Conservation (phyloP, 1,139 yeast genomes). For the Candida tetrigidarum region DNA sequence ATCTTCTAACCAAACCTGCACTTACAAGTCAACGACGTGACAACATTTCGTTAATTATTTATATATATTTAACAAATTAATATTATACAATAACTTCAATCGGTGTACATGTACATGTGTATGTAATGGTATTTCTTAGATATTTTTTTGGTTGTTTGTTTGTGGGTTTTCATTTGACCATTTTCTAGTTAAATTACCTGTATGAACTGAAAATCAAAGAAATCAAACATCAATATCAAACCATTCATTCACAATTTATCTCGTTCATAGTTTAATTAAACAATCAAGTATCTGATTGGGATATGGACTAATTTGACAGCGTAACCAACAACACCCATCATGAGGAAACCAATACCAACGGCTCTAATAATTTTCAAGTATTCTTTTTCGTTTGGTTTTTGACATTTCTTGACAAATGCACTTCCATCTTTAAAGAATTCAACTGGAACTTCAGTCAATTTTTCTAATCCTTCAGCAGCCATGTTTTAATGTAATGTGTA, state of each 20-base stretch:
- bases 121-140: background rate
- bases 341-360: slow-evolving; percentile 94
- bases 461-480: slow-evolving; percentile 75
- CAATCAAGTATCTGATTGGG: slow-evolving; percentile 97
- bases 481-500: slow-evolving; percentile 24
- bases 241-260: background rate
- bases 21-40: background rate
- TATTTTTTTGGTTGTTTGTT: background rate
- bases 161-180: background rate
- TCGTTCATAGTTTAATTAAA: slow-evolving; percentile 42
- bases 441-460: slow-evolving; percentile 84
- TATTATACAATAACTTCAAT: slow-evolving; percentile 5
- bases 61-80: slow-evolving; percentile 4
- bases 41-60: background rate
- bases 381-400: slow-evolving; percentile 91
- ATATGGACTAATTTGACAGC: slow-evolving; percentile 93
- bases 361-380: slow-evolving; percentile 89
- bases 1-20: no score
- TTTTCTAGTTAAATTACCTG: slow-evolving; percentile 2
- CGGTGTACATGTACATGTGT: background rate
- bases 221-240: background rate
- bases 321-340: slow-evolving; percentile 98
- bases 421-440: slow-evolving; percentile 92
- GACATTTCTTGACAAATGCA: slow-evolving; percentile 87
- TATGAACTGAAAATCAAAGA: slow-evolving; percentile 4